Base-by-base conservation (phyloP, 2,329 filamentous ascomycete genomes). In the Aspergillus sergii region DNA sequence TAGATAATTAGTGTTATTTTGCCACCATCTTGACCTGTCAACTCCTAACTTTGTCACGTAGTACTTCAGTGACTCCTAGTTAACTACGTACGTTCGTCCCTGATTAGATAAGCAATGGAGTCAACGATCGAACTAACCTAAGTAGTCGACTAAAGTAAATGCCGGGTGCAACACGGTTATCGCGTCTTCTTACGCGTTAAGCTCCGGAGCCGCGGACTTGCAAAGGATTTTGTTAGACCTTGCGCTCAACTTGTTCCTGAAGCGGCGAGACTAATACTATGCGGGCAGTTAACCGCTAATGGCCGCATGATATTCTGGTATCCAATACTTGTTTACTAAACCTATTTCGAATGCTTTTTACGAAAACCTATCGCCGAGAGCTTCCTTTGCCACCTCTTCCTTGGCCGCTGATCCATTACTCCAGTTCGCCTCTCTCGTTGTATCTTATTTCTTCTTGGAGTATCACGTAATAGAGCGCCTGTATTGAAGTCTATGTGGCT, bases 121-220 rank as follows among this genome's bases (percentile, higher is more conserved):
- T 32, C 30, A 11, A 32, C 30, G 9, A 34, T 32, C 30, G 8
- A 34, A 34, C 32, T 34, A 34, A 34, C 32, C 11, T 34, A 34
- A 34, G 10, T 34, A 34, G 32, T 12, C 32, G 32, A 36, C 34
- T 36, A 7, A 36, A 16, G 34, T 36, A 36, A 16, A 36, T 36
- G n/a, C n/a, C n/a, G n/a, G n/a, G n/a, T 14, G 10, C 32, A 39
- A 62, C 48, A 45, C 48, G 57, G 43, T 28, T 50, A 61, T 43
- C 75, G 74, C 74, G 72, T 71, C 60, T 54, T 50, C 61, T 41
- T 19, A 75, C 75, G 75, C 76, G 75, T 77, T 74, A 68, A 76
- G 72, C 68, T 73, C 57, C 64, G 50, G 60, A 61, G 66, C 46
- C 64, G 64, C 64, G 66, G 65, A 69, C 59, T 51, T 48, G 28